A percentile compares a stretch with the other conserved stretches of the same genome.
Evolutionary conservation across 208 protist species (phyloP).

Genomic region (Trypanosoma caninum): DNA sequence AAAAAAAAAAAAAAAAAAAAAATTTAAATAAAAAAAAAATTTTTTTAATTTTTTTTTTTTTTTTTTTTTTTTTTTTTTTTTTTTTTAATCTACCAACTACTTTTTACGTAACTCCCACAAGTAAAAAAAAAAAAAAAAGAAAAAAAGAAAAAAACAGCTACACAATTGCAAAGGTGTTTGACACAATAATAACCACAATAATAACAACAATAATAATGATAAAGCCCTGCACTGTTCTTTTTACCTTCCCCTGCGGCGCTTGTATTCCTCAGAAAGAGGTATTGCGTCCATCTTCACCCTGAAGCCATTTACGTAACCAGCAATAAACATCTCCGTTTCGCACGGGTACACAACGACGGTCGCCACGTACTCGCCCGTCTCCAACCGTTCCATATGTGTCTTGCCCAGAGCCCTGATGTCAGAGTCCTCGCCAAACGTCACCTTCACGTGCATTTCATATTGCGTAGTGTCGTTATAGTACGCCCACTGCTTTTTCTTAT

Average conservation of each 20-base stretch:
- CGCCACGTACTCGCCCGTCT: constrained; percentile 55
- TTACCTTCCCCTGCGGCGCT: constrained; percentile 9
- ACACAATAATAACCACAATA: too few relatives aligned
- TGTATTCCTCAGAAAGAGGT: constrained; percentile 59
- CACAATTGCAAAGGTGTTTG: background rate
- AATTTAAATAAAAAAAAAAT: background rate
- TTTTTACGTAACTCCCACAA: background rate
- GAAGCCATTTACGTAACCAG: constrained; percentile 74
- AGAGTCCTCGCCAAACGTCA: constrained; percentile 64
- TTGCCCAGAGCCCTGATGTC: constrained; percentile 76
- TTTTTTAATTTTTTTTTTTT: background rate
- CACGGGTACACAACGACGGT: constrained; percentile 62
- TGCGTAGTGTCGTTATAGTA: constrained; percentile 89
- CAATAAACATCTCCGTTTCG: constrained; percentile 83
- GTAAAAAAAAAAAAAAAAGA: background rate
- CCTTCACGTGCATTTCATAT: constrained; percentile 70
- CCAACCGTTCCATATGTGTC: constrained; percentile 53
- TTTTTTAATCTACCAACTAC: constrained; percentile 7
- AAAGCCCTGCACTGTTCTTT: background rate
- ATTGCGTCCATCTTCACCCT: constrained; percentile 78
- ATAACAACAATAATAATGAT: background rate
- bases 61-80: constrained; percentile 1
- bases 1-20: constrained; percentile 6
- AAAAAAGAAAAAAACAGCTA: background rate
- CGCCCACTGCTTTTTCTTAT: constrained; percentile 74